These are phyloP conservation scores for Rhinocladiella similis DNA, from an alignment of 2,329 filamentous ascomycete genomes.

Conservation along the genomic window DNA sequence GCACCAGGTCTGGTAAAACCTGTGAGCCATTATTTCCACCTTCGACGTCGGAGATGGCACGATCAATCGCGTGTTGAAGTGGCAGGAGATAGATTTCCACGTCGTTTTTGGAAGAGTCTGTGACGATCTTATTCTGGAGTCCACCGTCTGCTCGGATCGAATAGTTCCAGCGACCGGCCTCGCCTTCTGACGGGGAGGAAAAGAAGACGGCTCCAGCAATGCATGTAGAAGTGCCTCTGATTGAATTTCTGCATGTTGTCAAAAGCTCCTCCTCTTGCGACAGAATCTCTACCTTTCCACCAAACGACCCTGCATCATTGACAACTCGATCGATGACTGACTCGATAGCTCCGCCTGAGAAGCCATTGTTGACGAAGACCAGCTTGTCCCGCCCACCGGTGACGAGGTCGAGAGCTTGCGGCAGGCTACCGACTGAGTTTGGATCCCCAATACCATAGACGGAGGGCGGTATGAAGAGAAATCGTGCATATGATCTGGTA, in stretches of 20 bases:
- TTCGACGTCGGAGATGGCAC: slow-evolving; percentile 55
- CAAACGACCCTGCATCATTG: slow-evolving; percentile 55
- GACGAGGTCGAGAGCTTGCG: slow-evolving; percentile 61
- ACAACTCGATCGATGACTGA: slow-evolving; percentile 66
- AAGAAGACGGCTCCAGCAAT: slow-evolving; percentile 74
- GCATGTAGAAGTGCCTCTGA: slow-evolving; percentile 69
- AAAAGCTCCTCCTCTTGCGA: slow-evolving; percentile 59
- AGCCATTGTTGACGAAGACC: slow-evolving; percentile 75
- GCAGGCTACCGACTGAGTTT: slow-evolving; percentile 62
- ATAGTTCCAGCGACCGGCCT: slow-evolving; percentile 76
- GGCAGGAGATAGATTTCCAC: slow-evolving; percentile 76
- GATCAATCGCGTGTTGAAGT: slow-evolving; percentile 75
- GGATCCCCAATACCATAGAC: slow-evolving; percentile 69
- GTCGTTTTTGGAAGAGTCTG: slow-evolving; percentile 67
- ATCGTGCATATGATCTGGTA: slow-evolving; percentile 67
- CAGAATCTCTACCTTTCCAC: slow-evolving; percentile 58
- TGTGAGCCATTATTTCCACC: slow-evolving; percentile 50
- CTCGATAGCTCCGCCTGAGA: slow-evolving; percentile 69
- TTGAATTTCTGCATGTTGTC: slow-evolving; percentile 61
- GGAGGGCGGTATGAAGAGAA: slow-evolving; percentile 78
- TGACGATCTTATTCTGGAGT: slow-evolving; percentile 65
- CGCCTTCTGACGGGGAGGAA: slow-evolving; percentile 71
- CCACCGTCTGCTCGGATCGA: slow-evolving; percentile 75
- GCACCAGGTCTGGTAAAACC: slow-evolving; percentile 41
- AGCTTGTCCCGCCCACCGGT: slow-evolving; percentile 65